phyloP scores from a whole-genome alignment of 768 basidiomycete genomes.

The Pleurotus ostreatus region DNA sequence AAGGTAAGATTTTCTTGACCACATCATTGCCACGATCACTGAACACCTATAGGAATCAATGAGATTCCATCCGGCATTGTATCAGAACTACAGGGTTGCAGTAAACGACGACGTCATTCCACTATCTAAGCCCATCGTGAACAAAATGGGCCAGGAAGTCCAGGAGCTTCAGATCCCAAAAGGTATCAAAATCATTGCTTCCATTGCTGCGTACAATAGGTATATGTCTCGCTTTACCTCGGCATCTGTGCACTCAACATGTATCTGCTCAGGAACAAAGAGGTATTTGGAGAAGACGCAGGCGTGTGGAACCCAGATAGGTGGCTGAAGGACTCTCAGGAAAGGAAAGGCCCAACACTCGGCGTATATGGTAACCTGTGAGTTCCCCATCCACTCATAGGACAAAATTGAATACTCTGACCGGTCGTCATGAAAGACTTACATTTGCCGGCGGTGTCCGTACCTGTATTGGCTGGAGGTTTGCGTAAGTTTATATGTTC shows the following conservation, averaged over 20 bases:
- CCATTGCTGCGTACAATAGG: slow-evolving; percentile 54
- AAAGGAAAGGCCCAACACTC: slow-evolving; percentile 37
- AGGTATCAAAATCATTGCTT: slow-evolving; percentile 44
- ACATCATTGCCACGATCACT: not conserved
- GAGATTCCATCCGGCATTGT: slow-evolving; percentile 38
- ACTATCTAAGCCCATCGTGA: slow-evolving; percentile 47
- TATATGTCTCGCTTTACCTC: slow-evolving; percentile 13
- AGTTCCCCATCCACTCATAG: slow-evolving; percentile 7
- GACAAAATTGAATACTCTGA: not conserved
- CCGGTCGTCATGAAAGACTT: slow-evolving; percentile 17
- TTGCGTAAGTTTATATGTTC: slow-evolving; percentile 17
- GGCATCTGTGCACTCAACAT: too few relatives aligned
- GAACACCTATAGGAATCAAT: slow-evolving; percentile 34
- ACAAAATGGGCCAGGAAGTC: slow-evolving; percentile 38
- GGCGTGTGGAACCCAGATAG: slow-evolving; percentile 43
- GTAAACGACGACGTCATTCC: slow-evolving; percentile 54
- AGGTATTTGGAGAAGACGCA: slow-evolving; percentile 45
- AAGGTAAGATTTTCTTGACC: slow-evolving; percentile 27
- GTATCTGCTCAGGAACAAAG: slow-evolving; percentile 26
- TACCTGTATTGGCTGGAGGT: slow-evolving; percentile 35
- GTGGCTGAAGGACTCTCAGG: slow-evolving; percentile 37
- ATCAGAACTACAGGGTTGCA: slow-evolving; percentile 34
- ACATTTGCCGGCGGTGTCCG: slow-evolving; percentile 28
- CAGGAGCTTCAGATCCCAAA: slow-evolving; percentile 46
- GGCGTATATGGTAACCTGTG: slow-evolving; percentile 48